Evolutionary conservation across 2,329 filamentous ascomycete genomes (phyloP).

Genomic region (Cladosporium austrohemisphaericum): DNA sequence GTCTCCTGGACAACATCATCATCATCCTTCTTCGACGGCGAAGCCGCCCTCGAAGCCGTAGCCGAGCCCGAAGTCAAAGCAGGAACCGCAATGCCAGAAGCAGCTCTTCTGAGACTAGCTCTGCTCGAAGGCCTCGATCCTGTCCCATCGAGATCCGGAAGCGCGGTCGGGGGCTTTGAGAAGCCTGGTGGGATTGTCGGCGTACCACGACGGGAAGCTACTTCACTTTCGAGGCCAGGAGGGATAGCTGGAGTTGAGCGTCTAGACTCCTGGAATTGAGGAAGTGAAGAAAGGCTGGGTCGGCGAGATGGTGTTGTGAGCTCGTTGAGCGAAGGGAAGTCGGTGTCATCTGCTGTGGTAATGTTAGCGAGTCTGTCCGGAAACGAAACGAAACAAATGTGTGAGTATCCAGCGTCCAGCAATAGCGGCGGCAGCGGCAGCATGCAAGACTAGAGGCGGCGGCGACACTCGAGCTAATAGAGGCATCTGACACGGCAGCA

Average conservation of each 20-base stretch:
- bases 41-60: slow-evolving; percentile 9
- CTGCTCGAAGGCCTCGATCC: slow-evolving; percentile 32
- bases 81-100: slow-evolving; percentile 32
- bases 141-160: slow-evolving; percentile 27
- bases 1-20: slow-evolving; percentile 19
- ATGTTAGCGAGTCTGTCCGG: slow-evolving; percentile 17
- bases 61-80: slow-evolving; percentile 37
- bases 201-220: slow-evolving; percentile 39
- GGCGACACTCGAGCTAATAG: slow-evolving; percentile 15
- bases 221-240: slow-evolving; percentile 33
- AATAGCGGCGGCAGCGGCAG: not conserved
- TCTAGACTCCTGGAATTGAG: slow-evolving; percentile 29
- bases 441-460: not conserved
- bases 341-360: slow-evolving; percentile 25
- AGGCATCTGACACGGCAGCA: slow-evolving; percentile 9
- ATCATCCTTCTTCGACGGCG: slow-evolving; percentile 21
- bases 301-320: slow-evolving; percentile 22
- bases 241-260: slow-evolving; percentile 34
- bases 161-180: slow-evolving; percentile 27
- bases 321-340: slow-evolving; percentile 26
- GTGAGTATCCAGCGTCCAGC: not conserved
- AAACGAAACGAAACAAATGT: not conserved
- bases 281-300: slow-evolving; percentile 23
- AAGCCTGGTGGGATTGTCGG: slow-evolving; percentile 47
- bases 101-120: slow-evolving; percentile 29